These are phyloP conservation scores for Annulohypoxylon bovei DNA, from an alignment of 495 filamentous ascomycete species.

Conservation along the genomic window DNA sequence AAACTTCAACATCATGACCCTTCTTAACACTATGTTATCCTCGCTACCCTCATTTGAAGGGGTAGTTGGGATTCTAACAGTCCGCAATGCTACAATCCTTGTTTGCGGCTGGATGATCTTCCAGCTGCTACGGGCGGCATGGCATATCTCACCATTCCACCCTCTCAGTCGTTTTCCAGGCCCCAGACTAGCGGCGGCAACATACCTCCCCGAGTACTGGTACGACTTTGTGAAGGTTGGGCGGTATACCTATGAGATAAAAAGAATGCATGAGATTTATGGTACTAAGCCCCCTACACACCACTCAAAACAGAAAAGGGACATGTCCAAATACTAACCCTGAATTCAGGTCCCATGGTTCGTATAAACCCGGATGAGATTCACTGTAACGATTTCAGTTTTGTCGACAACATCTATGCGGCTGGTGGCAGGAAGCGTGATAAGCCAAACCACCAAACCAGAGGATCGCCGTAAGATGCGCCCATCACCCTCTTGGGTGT, in stretches of 20 bases:
- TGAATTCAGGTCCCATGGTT: constrained; percentile 46
- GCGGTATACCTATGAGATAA: constrained; percentile 56
- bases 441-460: constrained; percentile 46
- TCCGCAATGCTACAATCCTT: constrained; percentile 13
- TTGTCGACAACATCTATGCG: constrained; percentile 49
- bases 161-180: constrained; percentile 56
- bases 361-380: constrained; percentile 51
- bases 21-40: background rate
- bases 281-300: constrained; percentile 15
- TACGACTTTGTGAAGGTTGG: constrained; percentile 57
- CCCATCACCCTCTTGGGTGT: constrained; percentile 27
- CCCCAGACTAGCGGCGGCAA: constrained; percentile 58
- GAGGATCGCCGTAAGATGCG: constrained; percentile 35
- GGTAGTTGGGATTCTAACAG: background rate
- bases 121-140: constrained; percentile 39
- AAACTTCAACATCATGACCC: background rate
- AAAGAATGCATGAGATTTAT: constrained; percentile 60
- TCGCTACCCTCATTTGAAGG: background rate
- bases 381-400: constrained; percentile 45
- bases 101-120: constrained; percentile 39
- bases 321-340: constrained; percentile 2
- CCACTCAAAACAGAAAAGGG: background rate
- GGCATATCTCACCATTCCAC: constrained; percentile 49
- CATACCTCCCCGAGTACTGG: constrained; percentile 61
- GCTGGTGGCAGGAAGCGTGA: constrained; percentile 41